Base-by-base conservation (phyloP, 1,284 basidiomycete species). In the Mrakiaceae sp. region DNA sequence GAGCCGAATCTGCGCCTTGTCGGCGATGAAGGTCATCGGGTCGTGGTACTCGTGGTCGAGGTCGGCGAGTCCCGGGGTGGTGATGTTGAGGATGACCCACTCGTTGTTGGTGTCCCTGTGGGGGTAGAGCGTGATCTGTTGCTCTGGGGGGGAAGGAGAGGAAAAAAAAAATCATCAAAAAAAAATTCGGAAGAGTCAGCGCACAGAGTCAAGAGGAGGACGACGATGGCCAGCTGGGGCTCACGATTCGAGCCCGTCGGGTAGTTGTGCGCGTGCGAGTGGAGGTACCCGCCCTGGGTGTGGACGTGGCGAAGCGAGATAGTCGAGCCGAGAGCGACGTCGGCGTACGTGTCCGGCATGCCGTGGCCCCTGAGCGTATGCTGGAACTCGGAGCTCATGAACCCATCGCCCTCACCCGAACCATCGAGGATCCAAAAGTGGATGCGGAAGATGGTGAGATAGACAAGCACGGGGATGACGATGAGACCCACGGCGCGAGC, bases 301-400 rank as follows among this genome's bases (percentile, higher is more conserved):
- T 98, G 90, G 63, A 93, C 78, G 74, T 98, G 96, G 60, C 90
- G 87, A 63, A 99, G 81, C 0, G 87, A 81, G 58, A 99, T 79
- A 51, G 81, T 79, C 0, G 93, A 97, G 39, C 94, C 95, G 68
- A 94, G 72, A 8, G 85, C 87, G 55, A 98, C 83, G 72, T 98
- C 95, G 85, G 72, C 89, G 75, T 80, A 95, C 0, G 95, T 98
- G 75, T 98, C 91, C 7, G 81, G 79, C 94, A 98, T 97, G 14
- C 85, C 83, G 65, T 87, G 86, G 7, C 93, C 93, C n/a, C 86
- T 81, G 7, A 99, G 81, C 0, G 94, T 97, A 74, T 98, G 94
- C 76, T 97, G 94, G 79, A 99, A 98, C 72, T 93, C 91, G 11
- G 92, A 90, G 78, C 88, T 94, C 96, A 99, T 98, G 78, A 98